Conservation (phyloP, 495 filamentous ascomycete genomes). For the Lophiostoma macrostomum region DNA sequence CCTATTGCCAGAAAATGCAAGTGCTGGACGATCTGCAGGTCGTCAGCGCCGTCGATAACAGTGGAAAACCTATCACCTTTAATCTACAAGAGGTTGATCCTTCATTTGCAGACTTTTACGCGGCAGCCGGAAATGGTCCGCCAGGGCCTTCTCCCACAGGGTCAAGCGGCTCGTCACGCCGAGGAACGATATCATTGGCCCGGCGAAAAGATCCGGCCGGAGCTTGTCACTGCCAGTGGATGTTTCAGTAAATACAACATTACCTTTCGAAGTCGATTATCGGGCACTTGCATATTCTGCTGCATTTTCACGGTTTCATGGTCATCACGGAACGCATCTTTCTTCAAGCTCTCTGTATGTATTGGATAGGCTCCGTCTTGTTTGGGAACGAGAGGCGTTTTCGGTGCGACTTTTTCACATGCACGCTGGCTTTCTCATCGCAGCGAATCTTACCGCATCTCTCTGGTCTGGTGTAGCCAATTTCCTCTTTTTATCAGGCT, state of each 20-base stretch:
- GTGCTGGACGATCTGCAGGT: conserved; percentile 53
- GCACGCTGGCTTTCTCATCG: too few relatives aligned
- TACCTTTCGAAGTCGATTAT: too few relatives aligned
- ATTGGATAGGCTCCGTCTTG: too few relatives aligned
- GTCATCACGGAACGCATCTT: too few relatives aligned
- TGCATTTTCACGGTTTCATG: not conserved
- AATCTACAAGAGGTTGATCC: conserved; percentile 60
- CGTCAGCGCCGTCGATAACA: conserved; percentile 39
- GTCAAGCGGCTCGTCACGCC: not conserved
- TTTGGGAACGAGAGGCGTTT: too few relatives aligned
- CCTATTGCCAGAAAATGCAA: conserved; percentile 72
- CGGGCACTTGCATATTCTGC: not conserved
- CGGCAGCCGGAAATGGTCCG: not conserved
- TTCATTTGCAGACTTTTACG: conserved; percentile 10
- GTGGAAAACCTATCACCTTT: conserved; percentile 50
- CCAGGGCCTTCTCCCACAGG: not conserved
- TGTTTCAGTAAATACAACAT: conserved; percentile 28
- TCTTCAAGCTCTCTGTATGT: too few relatives aligned
- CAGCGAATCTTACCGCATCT: too few relatives aligned
- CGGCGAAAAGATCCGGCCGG: conserved; percentile 24
- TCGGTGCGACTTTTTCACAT: too few relatives aligned
- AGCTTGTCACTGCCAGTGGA: conserved; percentile 42
- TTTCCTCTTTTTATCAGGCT: too few relatives aligned
- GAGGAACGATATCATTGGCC: conserved; percentile 1
- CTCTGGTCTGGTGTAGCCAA: too few relatives aligned